Conservation (phyloP, 139 green algal genomes). For the Tetradesmus lagerheimii region DNA sequence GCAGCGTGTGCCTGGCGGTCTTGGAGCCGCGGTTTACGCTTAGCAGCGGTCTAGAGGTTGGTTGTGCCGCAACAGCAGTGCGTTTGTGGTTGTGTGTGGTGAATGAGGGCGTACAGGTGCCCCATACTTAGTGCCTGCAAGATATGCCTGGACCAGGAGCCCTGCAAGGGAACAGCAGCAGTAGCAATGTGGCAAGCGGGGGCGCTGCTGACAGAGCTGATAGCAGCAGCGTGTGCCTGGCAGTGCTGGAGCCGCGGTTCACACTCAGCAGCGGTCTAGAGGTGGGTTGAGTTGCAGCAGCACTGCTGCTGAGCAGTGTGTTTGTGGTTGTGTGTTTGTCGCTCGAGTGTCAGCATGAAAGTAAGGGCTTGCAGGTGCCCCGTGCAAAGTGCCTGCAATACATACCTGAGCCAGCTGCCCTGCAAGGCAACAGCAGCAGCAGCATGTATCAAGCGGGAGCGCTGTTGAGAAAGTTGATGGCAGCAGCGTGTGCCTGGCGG, state of each 20-base stretch:
- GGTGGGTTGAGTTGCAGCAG: slow-evolving; percentile 47
- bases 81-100: background rate
- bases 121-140: too few relatives aligned
- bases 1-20: slow-evolving; percentile 70
- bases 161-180: slow-evolving; percentile 16
- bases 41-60: slow-evolving; percentile 72
- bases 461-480: background rate
- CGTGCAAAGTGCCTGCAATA: slow-evolving; percentile 61
- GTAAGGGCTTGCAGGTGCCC: slow-evolving; percentile 61
- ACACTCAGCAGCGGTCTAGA: slow-evolving; percentile 70
- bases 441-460: background rate
- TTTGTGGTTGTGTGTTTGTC: too few relatives aligned
- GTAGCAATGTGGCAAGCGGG: too few relatives aligned
- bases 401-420: slow-evolving; percentile 20
- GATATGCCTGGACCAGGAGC: slow-evolving; percentile 27
- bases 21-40: slow-evolving; percentile 70
- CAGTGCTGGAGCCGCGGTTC: slow-evolving; percentile 71
- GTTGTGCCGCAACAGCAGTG: background rate
- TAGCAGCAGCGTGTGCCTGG: slow-evolving; percentile 57
- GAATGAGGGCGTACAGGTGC: too few relatives aligned
- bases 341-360: too few relatives aligned
- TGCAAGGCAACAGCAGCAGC: slow-evolving; percentile 43
- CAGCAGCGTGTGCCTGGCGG: slow-evolving; percentile 62
- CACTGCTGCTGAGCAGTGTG: too few relatives aligned
- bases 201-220: background rate